Percentiles rank a stretch among this genome's conserved stretches.
Evolutionary conservation across 1,284 basidiomycete genomes (phyloP).

Genomic region (Moniliophthora roreri): DNA sequence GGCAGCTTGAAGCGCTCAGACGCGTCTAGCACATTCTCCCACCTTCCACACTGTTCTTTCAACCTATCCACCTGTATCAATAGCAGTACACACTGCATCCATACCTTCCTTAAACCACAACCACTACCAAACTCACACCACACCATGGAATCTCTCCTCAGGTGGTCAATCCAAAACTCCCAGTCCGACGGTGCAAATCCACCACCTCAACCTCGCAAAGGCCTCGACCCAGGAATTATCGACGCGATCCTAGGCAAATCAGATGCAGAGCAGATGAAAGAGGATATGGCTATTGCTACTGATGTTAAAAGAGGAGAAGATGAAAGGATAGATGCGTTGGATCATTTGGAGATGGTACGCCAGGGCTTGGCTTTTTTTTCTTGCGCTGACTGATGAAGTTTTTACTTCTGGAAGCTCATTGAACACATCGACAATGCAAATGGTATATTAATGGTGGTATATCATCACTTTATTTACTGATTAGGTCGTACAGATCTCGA

Average conservation of each 20-base stretch:
- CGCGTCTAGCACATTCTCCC: no score
- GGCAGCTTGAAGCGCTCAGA: no score
- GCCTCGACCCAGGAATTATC: slow-evolving; percentile 78
- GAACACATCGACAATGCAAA: slow-evolving; percentile 97
- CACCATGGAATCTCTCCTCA: slow-evolving; percentile 77
- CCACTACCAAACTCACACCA: no score
- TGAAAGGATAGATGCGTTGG: slow-evolving; percentile 77
- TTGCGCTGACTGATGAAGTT: background rate
- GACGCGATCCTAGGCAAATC: slow-evolving; percentile 86
- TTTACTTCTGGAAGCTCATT: slow-evolving; percentile 58
- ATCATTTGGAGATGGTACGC: slow-evolving; percentile 94
- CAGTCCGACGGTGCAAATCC: slow-evolving; percentile 25
- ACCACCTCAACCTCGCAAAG: slow-evolving; percentile 35
- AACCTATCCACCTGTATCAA: no score
- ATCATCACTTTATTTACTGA: background rate
- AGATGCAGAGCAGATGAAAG: slow-evolving; percentile 87
- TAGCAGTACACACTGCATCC: no score
- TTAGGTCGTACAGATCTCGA: slow-evolving; percentile 62
- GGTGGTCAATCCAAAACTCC: slow-evolving; percentile 76
- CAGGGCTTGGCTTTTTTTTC: no score
- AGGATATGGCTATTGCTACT: slow-evolving; percentile 74
- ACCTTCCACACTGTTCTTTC: no score
- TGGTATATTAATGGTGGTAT: slow-evolving; percentile 42
- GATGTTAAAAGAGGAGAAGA: slow-evolving; percentile 64
- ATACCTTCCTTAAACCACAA: no score